A percentile compares a stretch with the other conserved stretches of the same genome.
These are phyloP conservation scores for Apophysomyces ossiformis DNA, from an alignment of 371 early-diverging fungal species.

Conservation along the genomic window DNA sequence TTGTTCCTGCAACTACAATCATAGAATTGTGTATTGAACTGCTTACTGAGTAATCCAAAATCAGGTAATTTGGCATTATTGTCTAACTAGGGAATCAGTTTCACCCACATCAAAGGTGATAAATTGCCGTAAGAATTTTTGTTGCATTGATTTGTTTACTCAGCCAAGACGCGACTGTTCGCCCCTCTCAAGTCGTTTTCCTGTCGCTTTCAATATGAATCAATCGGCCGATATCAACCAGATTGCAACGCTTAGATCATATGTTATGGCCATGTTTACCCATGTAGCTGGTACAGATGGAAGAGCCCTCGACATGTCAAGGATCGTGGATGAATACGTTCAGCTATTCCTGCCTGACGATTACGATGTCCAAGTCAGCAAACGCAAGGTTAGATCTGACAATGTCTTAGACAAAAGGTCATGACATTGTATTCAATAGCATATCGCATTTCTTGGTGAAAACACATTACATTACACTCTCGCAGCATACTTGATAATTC, in stretches of 20 bases:
- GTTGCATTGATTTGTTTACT: too few relatives aligned
- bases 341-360: not conserved
- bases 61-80: too few relatives aligned
- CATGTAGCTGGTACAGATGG: not conserved
- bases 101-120: too few relatives aligned
- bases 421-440: not conserved
- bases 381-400: not conserved
- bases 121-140: too few relatives aligned
- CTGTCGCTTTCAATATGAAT: not conserved
- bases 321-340: not conserved
- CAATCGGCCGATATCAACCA: not conserved
- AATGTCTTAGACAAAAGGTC: not conserved
- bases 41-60: too few relatives aligned
- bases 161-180: too few relatives aligned
- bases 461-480: not conserved
- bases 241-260: not conserved
- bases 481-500: conserved; percentile 5
- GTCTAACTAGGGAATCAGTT: too few relatives aligned
- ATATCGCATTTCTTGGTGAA: conserved; percentile 3
- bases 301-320: not conserved
- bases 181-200: too few relatives aligned
- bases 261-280: not conserved
- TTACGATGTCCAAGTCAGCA: not conserved
- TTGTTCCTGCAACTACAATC: too few relatives aligned
- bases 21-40: too few relatives aligned